Percentiles rank a stretch among this genome's conserved stretches.
Conservation (phyloP, 257 asterid genomes). For the Plantago major region DNA sequence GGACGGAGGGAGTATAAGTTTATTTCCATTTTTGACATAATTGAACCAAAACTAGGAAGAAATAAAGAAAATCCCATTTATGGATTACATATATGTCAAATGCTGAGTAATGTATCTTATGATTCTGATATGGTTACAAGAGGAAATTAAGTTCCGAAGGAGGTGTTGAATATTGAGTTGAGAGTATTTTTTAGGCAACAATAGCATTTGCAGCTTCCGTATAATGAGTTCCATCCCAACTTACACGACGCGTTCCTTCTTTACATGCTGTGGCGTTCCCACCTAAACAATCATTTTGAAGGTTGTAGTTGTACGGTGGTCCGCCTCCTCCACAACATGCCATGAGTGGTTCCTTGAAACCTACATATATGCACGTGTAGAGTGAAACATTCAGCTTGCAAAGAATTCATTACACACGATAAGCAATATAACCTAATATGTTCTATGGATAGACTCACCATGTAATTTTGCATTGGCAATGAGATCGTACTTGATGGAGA, state of each 20-base stretch:
- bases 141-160: slow-evolving; percentile 28
- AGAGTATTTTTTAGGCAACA: slow-evolving; percentile 44
- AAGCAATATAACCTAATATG: no score
- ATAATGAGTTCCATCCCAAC: slow-evolving; percentile 58
- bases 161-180: slow-evolving; percentile 38
- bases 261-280: slow-evolving; percentile 27
- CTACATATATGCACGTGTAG: slow-evolving; percentile 15
- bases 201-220: slow-evolving; percentile 44
- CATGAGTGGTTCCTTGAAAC: slow-evolving; percentile 44
- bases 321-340: slow-evolving; percentile 66
- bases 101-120: no score
- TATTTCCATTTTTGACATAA: no score
- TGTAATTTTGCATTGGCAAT: slow-evolving; percentile 3
- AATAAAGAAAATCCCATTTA: no score
- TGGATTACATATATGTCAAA: no score
- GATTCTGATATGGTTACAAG: no score
- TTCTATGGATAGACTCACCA: slow-evolving; percentile 10
- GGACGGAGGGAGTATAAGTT: no score
- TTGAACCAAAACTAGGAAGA: no score
- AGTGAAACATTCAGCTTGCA: background rate
- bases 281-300: slow-evolving; percentile 26
- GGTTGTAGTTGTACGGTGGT: slow-evolving; percentile 37
- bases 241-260: slow-evolving; percentile 26
- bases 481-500: slow-evolving; percentile 12
- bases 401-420: no score